Base-by-base conservation (phyloP, 176 grass and related monocot genomes). In the Urochloa ruziziensis region DNA sequence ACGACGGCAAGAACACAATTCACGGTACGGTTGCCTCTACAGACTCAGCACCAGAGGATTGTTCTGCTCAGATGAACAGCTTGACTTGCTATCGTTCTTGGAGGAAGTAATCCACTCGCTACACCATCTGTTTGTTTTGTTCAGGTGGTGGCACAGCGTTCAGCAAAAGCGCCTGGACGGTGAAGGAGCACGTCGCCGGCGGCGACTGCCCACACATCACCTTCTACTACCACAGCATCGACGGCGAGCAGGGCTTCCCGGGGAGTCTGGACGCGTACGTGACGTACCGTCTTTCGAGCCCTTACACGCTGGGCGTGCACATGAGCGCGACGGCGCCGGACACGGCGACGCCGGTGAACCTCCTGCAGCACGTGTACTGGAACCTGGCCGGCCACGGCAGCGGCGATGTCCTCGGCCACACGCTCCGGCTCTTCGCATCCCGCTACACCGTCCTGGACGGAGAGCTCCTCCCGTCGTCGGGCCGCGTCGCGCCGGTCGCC, bases 231-330 rank as follows among this genome's bases (percentile, higher is more conserved):
- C 87, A 67, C 14, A 97, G 94, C 89, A 83, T 89, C 83, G 94
- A 97, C 70, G 90, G 94, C 0, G 94, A 97, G 75, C 80, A 97
- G 85, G 90, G 94, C 3, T 93, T 98, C 83, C 96, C 96, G 0
- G 96, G 93, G 1, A 89, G 61, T 32, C 29, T 98, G 7, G 93
- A 98, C 72, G 91, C 72, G 57, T 88, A 88, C 86, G 96, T 93
- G 14, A 95, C 93, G 19, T 98, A 98, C 82, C 78, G 91, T 34
- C 56, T 98, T 32, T 88, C 89, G 8, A 40, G 40, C 2, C 80
- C 89, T 0, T 93, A 91, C 80, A 42, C 71, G 25, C 72, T 98
- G 36, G 91, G 79, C 58, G 11, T 98, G 34, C 75, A 65, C 83
- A 89, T 86, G 85, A 81, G 80, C 56, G 87, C 80, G 70, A 89